A percentile compares a stretch with the other conserved stretches of the same genome.
These are phyloP conservation scores for Tritrichomonas foetus DNA, from an alignment of 208 protist genomes.

Conservation along the genomic window DNA sequence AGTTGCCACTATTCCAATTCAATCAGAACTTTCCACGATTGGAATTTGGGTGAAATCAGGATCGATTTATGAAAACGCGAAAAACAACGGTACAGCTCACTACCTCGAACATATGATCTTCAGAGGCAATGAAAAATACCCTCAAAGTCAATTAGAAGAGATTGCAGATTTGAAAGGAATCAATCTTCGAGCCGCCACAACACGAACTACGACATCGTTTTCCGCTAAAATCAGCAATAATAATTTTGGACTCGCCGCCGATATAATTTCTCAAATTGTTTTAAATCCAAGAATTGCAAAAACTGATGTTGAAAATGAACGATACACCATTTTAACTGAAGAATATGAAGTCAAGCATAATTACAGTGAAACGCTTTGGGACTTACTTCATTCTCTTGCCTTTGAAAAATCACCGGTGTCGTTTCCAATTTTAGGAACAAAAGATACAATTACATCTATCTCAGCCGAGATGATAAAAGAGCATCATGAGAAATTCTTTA, in stretches of 20 bases:
- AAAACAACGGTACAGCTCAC: constrained; percentile 1
- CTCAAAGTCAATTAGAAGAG: neutral
- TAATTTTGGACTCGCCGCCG: neutral
- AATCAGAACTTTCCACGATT: neutral
- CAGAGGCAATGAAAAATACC: constrained; percentile 19
- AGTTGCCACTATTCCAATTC: constrained; percentile 21
- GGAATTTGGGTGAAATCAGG: constrained; percentile 30
- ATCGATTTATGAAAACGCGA: neutral
- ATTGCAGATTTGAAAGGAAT: constrained; percentile 2
- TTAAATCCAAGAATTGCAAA: constrained; percentile 6
- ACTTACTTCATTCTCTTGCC: neutral
- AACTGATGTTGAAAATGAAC: neutral
- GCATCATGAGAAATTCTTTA: neutral
- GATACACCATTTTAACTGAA: neutral
- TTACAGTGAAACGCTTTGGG: neutral
- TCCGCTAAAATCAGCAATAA: neutral
- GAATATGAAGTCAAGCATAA: constrained; percentile 27
- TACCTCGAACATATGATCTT: constrained; percentile 32
- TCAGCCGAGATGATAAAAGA: neutral
- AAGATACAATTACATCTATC: neutral
- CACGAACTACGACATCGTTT: neutral
- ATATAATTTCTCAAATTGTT: constrained; percentile 23
- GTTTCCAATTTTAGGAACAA: neutral
- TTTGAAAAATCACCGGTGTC: neutral
- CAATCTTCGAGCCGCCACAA: neutral